Base-by-base conservation (phyloP, 495 filamentous ascomycete genomes). In the Podospora conica region DNA sequence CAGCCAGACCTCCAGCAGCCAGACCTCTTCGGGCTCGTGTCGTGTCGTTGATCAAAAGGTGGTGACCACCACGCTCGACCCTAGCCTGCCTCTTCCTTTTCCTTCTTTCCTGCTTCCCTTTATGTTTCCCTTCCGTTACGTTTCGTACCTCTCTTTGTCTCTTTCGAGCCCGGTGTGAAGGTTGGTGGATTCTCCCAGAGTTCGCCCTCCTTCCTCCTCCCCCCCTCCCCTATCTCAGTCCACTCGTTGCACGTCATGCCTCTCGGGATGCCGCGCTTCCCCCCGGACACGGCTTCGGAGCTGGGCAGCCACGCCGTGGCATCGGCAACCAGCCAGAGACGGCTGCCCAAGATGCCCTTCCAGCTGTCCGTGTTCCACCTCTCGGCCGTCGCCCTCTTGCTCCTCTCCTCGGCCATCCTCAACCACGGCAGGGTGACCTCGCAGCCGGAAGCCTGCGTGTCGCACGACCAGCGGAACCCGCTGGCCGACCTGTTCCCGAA, bases 401-500 rank as follows among this genome's bases (percentile, higher is more conserved):
- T 74, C 27, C 20, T 75, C 60, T 72, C 67, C 22, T 69, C 72
- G 0, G 58, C 69, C 29, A 48, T 75, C 23, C 67, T 73, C 71
- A 71, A 60, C 66, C 64, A 63, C 15, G 68, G 68, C 25, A 68
- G 56, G 60, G 68, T 66, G 53, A 67, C 66, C 1, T 60, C 61
- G 23, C 59, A 62, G 27, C 69, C 58, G 20, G 29, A 31, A 31
- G 61, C 74, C 66, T 81, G 81, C 66, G 57, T 66, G 5, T 70
- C 79, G 3, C 73, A 74, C 61, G 77, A 78, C 67, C 65, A 60
- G 7, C 68, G 70, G 23, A 81, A 81, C 60, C 64, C 71, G 4
- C 70, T 80, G 28, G 74, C 77, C 21, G 67, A 73, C 11, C 27
- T 60, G 61, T 79, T 77, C 57, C 78, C 77, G 21, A 70, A 76